Evolutionary conservation across 768 basidiomycete genomes (phyloP).

Genomic region (Leccinum longicurvipes): DNA sequence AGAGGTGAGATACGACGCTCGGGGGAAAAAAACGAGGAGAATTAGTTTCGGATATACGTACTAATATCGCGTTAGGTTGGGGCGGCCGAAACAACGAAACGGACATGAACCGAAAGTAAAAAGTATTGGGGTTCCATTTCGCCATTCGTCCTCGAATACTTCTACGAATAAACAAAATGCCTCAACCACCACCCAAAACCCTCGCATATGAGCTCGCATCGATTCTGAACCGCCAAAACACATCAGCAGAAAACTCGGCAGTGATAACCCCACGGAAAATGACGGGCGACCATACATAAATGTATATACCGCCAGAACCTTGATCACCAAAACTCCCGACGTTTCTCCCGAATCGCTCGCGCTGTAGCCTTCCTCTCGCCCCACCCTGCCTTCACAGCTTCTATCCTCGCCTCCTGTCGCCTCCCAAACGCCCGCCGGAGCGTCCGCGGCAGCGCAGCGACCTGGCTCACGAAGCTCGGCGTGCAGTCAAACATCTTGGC

Average conservation of each 20-base stretch:
- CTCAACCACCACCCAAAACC: no score
- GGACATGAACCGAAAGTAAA: no score
- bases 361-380: conserved; percentile 63
- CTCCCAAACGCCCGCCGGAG: conserved; percentile 42
- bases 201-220: no score
- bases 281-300: no score
- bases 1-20: neutral
- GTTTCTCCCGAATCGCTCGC: conserved; percentile 61
- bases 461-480: conserved; percentile 57
- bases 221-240: no score
- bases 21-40: neutral
- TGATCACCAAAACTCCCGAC: conserved; percentile 68
- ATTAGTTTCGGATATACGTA: neutral
- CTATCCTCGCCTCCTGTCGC: conserved; percentile 46
- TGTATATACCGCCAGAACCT: no score
- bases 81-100: neutral
- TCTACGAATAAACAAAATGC: no score
- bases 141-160: no score
- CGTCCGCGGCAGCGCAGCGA: conserved; percentile 59
- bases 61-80: neutral
- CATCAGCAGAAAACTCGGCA: neutral
- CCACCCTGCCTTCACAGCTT: conserved; percentile 54
- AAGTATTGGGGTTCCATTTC: no score
- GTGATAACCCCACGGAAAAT: no score
- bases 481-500: conserved; percentile 77